phyloP scores from a whole-genome alignment of 371 early-diverging fungal species.

The Apophysomyces trapeziformis region DNA sequence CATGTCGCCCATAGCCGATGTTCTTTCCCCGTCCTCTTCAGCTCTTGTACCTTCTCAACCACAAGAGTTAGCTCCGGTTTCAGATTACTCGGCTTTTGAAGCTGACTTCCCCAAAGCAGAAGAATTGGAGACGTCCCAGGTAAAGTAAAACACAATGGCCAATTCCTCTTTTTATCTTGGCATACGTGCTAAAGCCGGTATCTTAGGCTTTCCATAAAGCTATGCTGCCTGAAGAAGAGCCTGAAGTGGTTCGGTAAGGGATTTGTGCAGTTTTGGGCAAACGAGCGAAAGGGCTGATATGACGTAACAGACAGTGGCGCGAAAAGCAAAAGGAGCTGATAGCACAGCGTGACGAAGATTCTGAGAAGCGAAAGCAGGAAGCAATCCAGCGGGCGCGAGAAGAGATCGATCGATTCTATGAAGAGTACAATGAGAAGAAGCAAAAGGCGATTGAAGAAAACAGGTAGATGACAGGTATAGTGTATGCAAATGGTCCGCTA shows the following conservation, averaged over 20 bases:
- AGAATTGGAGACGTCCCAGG: conserved; percentile 54
- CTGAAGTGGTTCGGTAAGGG: conserved; percentile 60
- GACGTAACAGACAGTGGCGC: conserved; percentile 75
- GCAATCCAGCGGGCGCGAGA: conserved; percentile 76
- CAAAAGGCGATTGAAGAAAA: conserved; percentile 78
- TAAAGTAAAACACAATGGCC: conserved; percentile 16
- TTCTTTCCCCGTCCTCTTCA: conserved; percentile 9
- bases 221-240: conserved; percentile 57
- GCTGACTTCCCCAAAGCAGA: conserved; percentile 50
- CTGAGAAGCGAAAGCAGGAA: conserved; percentile 72
- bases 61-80: conserved; percentile 16
- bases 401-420: conserved; percentile 91
- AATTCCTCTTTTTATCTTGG: background rate
- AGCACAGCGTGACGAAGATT: conserved; percentile 76
- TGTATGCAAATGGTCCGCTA: background rate
- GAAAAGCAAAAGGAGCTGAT: conserved; percentile 75
- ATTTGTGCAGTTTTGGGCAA: background rate
- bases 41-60: conserved; percentile 11
- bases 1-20: conserved; percentile 12
- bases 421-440: conserved; percentile 93
- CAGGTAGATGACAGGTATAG: conserved; percentile 45
- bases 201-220: conserved; percentile 53
- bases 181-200: background rate
- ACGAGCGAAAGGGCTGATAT: background rate
- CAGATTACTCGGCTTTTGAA: conserved; percentile 44